Evolutionary conservation across 2,329 filamentous ascomycete species (phyloP).

Genomic region (Sporothrix inflata): DNA sequence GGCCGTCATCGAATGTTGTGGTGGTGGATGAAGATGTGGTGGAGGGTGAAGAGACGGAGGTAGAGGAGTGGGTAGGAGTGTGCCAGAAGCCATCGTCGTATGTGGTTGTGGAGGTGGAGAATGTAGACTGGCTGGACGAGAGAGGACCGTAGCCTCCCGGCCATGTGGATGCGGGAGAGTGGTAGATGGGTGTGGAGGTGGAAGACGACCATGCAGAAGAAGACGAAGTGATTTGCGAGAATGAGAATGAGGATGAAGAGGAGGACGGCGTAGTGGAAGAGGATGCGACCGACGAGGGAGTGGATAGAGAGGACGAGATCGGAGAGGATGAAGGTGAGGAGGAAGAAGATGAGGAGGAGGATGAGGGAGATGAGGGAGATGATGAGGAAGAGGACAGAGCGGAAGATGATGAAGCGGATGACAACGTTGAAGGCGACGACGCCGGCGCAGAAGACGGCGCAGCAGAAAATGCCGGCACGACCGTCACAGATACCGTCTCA

Average conservation of each 20-base stretch:
- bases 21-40: conserved; percentile 21
- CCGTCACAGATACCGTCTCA: neutral
- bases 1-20: conserved; percentile 1
- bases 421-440: neutral
- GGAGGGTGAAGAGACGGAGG: neutral
- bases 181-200: neutral
- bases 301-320: neutral
- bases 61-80: neutral
- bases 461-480: neutral
- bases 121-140: neutral
- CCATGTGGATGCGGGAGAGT: neutral
- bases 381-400: neutral
- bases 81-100: conserved; percentile 14
- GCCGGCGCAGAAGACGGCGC: neutral
- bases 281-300: neutral
- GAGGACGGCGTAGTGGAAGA: neutral
- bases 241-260: neutral
- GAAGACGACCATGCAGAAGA: neutral
- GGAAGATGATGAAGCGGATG: neutral
- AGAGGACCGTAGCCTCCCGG: neutral
- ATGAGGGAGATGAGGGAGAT: neutral
- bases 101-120: conserved; percentile 2
- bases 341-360: neutral
- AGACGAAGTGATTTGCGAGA: neutral
- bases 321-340: conserved; percentile 5